Evolutionary conservation across 768 basidiomycete species (phyloP), one percentile per base, ranked within the genome.

Genomic region (Mycena crocata): DNA sequence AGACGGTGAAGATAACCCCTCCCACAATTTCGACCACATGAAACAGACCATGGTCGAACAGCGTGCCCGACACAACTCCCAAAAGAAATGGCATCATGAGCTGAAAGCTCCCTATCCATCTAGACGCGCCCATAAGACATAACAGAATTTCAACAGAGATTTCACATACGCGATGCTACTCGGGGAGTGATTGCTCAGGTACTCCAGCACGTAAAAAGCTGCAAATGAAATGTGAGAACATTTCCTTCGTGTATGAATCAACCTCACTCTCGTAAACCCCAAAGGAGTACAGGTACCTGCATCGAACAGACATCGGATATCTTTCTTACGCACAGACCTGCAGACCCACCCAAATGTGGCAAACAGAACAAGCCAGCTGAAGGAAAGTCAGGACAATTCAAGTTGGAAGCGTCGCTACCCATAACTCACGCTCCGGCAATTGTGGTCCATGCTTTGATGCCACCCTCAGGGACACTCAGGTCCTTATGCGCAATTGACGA

Each of bases 91-190:
- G 73, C 74, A 74, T 71, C 64, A 69, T 64, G 30, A 75, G 51
- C 56, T 74, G 70, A 2, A 74, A 55, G 30, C 73, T 71, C 26
- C 72, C 73, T 26, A 75, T 74, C 74, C 73, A 75, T 45, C 74
- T 75, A 42, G 12, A 50, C 14, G n/a, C 17, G 21, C 26, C 30
- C 13, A 51, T 31, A 31, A 40, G 48, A 31, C 34, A 26, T 31
- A 14, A 45, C 2, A 19, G 10, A 8, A 21, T 3, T 42, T 6
- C 15, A 42, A 31, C 23, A 5, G 19, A n/a, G 14, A 31, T 8
- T 8, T n/a, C 3, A 48, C 59, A 39, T 35, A 62, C 66, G 66
- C 66, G 31, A 67, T 67, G 60, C 60, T 67, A 23, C 66, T 67
- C 1, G 66, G 59, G 13, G 59, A 28, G 40, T 57, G 60, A 39